phyloP scores from a whole-genome alignment of 2,329 filamentous ascomycete species.

The Cercospora zeina region DNA sequence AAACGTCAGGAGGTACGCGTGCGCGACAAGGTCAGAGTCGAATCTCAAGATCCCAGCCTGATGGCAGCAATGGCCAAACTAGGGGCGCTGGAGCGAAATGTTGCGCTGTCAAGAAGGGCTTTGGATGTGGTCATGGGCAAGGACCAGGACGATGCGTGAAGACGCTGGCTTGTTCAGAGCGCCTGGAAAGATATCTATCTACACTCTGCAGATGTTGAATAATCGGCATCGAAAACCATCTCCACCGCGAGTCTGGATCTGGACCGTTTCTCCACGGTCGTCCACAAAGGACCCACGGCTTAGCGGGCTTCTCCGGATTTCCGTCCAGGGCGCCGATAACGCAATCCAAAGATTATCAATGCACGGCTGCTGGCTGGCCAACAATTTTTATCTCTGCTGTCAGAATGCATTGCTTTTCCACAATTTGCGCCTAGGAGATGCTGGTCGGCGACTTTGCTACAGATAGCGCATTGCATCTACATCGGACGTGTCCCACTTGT shows the following conservation, averaged over 20 bases:
- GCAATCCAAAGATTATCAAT: slow-evolving; percentile 21
- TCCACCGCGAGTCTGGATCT: slow-evolving; percentile 4
- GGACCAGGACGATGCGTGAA: slow-evolving; percentile 44
- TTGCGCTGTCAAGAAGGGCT: slow-evolving; percentile 69
- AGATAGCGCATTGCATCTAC: neutral
- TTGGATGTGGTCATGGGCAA: slow-evolving; percentile 76
- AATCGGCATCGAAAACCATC: neutral
- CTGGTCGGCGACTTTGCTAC: neutral
- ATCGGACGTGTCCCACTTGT: neutral
- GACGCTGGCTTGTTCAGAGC: neutral
- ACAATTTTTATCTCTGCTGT: slow-evolving; percentile 8
- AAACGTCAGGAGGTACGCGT: slow-evolving; percentile 74
- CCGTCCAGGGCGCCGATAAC: slow-evolving; percentile 18
- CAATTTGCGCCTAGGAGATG: slow-evolving; percentile 14
- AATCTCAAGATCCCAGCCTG: slow-evolving; percentile 83
- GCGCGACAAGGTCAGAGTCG: slow-evolving; percentile 83
- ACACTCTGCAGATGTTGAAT: neutral
- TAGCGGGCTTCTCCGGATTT: slow-evolving; percentile 13
- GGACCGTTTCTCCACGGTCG: neutral
- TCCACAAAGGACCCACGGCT: slow-evolving; percentile 3
- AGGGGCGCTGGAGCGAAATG: slow-evolving; percentile 70
- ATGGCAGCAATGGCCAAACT: slow-evolving; percentile 83
- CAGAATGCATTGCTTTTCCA: slow-evolving; percentile 18
- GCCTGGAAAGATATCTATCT: neutral
- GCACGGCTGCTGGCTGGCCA: slow-evolving; percentile 19